Base-by-base conservation (phyloP, 345 rosid genomes). In the Aegle marmelos region DNA sequence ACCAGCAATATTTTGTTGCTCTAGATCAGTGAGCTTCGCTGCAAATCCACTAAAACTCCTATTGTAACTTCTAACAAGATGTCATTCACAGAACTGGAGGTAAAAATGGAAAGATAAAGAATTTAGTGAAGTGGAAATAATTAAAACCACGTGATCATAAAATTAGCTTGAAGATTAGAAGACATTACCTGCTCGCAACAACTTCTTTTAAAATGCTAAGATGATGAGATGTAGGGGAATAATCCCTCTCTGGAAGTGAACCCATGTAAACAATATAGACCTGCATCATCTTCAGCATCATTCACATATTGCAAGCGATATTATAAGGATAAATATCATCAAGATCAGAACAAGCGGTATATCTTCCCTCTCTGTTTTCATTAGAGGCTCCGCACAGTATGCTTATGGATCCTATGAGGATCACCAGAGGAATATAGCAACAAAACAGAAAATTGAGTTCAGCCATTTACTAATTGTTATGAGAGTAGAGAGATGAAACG, bases 11-110 rank as follows among this genome's bases (percentile, higher is more conserved):
- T 25, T 74, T 50, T 81, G 39, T 6, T 71, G 83, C 80, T 88
- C 91, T 0, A 31, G 11, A n/a, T 84, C 74, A 9, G 80, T 84
- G 48, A 88, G 85, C 75, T 33, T 81, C 31, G 89, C 88, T 1
- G 83, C 89, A 81, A 88, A 86, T 48, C 88, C 91, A 68, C 83
- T 84, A 77, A 88, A 88, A 59, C 91, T 88, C 80, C 79, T 81
- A 13, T 2, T 58, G 77, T 86, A 84, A 68, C 88, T 86, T 66
- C 76, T 80, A 33, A 87, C 76, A 87, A 22, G 8, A 60, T 11
- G 37, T 69, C 63, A 34, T 68, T 72, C 10, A 19, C 27, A 56
- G 74, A 68, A 16, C 82, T 84, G 56, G 56, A 50, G 56, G 71
- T 50, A 27, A 9, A 66, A 30, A 3, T 6, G 4, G 56, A 50